Conservation (phyloP, 2,329 filamentous ascomycete genomes). For the Penicillium oxalicum region DNA sequence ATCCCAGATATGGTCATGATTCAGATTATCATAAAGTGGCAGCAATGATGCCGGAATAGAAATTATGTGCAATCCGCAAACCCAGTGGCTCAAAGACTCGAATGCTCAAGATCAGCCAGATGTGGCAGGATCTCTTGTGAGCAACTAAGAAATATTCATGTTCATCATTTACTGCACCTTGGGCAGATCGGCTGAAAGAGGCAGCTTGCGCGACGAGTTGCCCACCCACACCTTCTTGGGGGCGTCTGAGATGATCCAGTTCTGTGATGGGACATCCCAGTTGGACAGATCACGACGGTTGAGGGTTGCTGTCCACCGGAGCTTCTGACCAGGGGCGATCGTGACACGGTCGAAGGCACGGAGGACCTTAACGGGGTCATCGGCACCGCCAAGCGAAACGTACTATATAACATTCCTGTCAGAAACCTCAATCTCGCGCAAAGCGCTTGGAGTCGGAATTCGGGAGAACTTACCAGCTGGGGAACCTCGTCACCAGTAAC, state of each 20-base stretch:
- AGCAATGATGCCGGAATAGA: too few species aligned
- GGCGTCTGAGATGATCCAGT: slow-evolving; percentile 65
- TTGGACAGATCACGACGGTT: slow-evolving; percentile 78
- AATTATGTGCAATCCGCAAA: not conserved
- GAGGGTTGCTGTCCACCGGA: slow-evolving; percentile 61
- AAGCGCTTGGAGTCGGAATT: not conserved
- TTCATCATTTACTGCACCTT: slow-evolving; percentile 15
- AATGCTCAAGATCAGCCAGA: too few species aligned
- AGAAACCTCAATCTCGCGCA: too few species aligned
- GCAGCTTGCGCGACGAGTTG: slow-evolving; percentile 52
- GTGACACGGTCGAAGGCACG: slow-evolving; percentile 75
- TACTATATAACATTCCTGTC: slow-evolving; percentile 43
- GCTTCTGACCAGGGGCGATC: slow-evolving; percentile 63
- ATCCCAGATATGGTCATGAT: not conserved
- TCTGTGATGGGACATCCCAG: slow-evolving; percentile 73
- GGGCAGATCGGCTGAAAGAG: slow-evolving; percentile 39
- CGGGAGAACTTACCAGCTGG: slow-evolving; percentile 39
- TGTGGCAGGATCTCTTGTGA: too few species aligned
- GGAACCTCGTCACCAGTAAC: slow-evolving; percentile 49
- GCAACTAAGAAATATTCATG: too few species aligned
- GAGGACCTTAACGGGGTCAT: slow-evolving; percentile 61
- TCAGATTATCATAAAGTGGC: too few species aligned
- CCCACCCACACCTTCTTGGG: slow-evolving; percentile 58
- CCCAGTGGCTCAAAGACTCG: too few species aligned
- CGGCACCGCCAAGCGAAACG: slow-evolving; percentile 69